These are phyloP conservation scores for Pleodorina starrii DNA, from an alignment of 139 green algal genomes.

Conservation along the genomic window DNA sequence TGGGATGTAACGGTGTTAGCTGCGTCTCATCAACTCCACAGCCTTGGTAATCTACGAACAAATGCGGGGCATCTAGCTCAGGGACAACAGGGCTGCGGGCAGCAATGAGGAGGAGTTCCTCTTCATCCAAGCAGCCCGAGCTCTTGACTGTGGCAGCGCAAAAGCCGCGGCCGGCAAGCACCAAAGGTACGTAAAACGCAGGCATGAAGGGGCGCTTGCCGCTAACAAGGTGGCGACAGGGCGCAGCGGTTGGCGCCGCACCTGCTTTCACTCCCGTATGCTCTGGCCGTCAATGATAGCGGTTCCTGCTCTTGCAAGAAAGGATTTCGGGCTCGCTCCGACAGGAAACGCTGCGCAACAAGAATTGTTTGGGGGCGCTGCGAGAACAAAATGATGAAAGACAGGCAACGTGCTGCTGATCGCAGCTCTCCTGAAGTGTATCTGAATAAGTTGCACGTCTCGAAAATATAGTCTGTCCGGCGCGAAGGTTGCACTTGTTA, in stretches of 20 bases:
- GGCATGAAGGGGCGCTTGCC: background rate
- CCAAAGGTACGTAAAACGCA: background rate
- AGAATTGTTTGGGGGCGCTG: background rate
- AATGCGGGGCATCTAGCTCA: background rate
- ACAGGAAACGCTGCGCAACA: background rate
- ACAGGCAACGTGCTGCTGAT: background rate
- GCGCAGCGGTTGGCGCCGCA: constrained; percentile 33
- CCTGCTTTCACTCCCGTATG: background rate
- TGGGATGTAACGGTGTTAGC: background rate
- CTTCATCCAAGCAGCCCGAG: background rate
- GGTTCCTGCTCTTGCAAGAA: background rate
- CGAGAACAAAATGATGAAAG: constrained; percentile 39
- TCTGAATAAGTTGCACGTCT: background rate
- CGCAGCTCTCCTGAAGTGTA: background rate
- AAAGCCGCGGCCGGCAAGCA: too few relatives aligned
- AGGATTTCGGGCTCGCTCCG: background rate
- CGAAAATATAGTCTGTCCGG: background rate
- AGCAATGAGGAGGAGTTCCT: background rate
- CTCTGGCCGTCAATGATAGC: background rate
- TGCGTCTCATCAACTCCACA: constrained; percentile 26
- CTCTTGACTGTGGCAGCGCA: too few relatives aligned
- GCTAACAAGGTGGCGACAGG: background rate
- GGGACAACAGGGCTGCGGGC: background rate
- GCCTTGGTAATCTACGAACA: background rate
- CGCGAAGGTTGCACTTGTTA: background rate